Conservation (phyloP, 768 basidiomycete genomes). For the Punctularia strigosozonata region DNA sequence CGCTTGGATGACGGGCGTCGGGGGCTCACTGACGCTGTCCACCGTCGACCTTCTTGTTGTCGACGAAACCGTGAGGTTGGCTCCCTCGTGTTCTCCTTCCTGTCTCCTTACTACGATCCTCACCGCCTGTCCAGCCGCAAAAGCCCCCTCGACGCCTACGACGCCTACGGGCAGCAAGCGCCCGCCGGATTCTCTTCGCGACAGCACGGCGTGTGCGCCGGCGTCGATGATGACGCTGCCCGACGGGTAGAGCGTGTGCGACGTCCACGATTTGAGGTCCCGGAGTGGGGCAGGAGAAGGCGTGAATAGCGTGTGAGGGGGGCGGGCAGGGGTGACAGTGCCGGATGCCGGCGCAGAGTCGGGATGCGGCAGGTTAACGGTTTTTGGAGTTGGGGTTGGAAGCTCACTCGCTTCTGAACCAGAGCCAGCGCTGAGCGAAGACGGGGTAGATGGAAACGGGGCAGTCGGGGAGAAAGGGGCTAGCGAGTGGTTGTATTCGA, state of each 20-base stretch:
- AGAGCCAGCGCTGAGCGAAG: no score
- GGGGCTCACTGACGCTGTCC: slow-evolving; percentile 30
- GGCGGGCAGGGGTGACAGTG: slow-evolving; percentile 25
- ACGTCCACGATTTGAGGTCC: slow-evolving; percentile 93
- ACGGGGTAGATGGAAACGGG: slow-evolving; percentile 24
- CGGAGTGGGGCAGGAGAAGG: slow-evolving; percentile 60
- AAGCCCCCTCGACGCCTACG: slow-evolving; percentile 72
- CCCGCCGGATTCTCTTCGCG: slow-evolving; percentile 79
- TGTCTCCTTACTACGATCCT: slow-evolving; percentile 52
- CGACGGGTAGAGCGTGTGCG: slow-evolving; percentile 85
- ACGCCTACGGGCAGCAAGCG: slow-evolving; percentile 90
- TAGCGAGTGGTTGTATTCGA: slow-evolving; percentile 56
- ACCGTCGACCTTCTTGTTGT: slow-evolving; percentile 6
- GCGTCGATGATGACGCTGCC: slow-evolving; percentile 83
- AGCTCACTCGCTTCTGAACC: slow-evolving; percentile 6
- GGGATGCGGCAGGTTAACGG: slow-evolving; percentile 1
- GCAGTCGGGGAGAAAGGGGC: no score
- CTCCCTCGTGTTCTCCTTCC: no score
- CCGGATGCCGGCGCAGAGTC: not conserved
- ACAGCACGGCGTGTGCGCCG: slow-evolving; percentile 81
- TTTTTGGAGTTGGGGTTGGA: slow-evolving; percentile 1
- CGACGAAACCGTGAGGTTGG: slow-evolving; percentile 12
- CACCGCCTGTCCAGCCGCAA: slow-evolving; percentile 93
- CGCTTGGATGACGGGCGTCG: slow-evolving; percentile 38
- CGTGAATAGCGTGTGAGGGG: slow-evolving; percentile 83